These are phyloP conservation scores for Garcia nutans DNA, from an alignment of 345 rosid species.

Conservation along the genomic window DNA sequence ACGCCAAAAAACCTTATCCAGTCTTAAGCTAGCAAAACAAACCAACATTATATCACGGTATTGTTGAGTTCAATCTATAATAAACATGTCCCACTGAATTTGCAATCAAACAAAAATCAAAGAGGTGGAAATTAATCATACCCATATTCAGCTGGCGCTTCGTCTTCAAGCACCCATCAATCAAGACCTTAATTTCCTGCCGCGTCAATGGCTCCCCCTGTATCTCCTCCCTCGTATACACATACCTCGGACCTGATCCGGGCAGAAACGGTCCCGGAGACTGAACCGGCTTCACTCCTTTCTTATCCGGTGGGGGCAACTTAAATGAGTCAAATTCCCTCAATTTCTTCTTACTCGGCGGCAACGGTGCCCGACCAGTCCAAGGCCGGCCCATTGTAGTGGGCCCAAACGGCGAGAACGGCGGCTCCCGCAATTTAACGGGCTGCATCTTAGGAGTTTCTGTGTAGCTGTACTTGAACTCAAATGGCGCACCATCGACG, in stretches of 20 bases:
- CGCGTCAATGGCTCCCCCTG: slow-evolving; percentile 77
- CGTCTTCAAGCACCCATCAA: slow-evolving; percentile 52
- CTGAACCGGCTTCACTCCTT: slow-evolving; percentile 90
- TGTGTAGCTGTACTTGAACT: slow-evolving; percentile 93
- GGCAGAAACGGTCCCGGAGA: slow-evolving; percentile 74
- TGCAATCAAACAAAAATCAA: background rate
- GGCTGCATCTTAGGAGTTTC: slow-evolving; percentile 87
- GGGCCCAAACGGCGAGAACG: slow-evolving; percentile 85
- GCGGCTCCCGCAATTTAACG: slow-evolving; percentile 67
- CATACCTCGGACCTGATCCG: slow-evolving; percentile 77
- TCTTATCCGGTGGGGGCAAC: slow-evolving; percentile 74
- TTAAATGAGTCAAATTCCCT: slow-evolving; percentile 81
- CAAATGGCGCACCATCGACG: slow-evolving; percentile 85
- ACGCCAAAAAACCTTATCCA: background rate
- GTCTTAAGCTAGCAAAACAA: background rate
- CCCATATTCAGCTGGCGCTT: slow-evolving; percentile 85
- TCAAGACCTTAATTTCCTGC: slow-evolving; percentile 66
- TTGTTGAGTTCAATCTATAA: background rate
- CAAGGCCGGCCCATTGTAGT: slow-evolving; percentile 84
- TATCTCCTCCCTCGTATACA: slow-evolving; percentile 68
- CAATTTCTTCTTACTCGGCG: slow-evolving; percentile 70
- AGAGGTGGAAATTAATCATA: slow-evolving; percentile 20
- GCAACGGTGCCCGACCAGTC: slow-evolving; percentile 87
- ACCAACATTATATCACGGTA: background rate
- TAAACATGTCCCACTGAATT: background rate